Evolutionary conservation across 805 yeast species (phyloP).

Genomic region (Sungouiozyma ichnusensis): DNA sequence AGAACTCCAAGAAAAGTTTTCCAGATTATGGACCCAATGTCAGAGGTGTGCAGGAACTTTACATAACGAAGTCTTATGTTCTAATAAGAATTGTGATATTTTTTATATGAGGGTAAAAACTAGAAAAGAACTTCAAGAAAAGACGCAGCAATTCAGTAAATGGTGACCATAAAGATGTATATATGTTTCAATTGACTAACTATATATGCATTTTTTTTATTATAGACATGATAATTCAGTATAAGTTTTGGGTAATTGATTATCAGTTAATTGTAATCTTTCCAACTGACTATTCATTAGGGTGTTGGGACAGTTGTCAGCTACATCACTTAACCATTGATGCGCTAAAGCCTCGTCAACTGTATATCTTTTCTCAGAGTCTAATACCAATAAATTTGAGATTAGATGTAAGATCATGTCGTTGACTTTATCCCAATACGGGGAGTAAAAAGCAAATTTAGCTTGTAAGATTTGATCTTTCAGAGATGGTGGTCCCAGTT

Average conservation of each 20-base stretch:
- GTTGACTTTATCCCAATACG: slow-evolving; percentile 65
- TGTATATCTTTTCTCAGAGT: slow-evolving; percentile 61
- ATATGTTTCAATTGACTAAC: slow-evolving; percentile 1
- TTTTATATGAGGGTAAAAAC: slow-evolving; percentile 81
- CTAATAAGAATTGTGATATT: slow-evolving; percentile 93
- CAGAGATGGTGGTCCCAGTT: slow-evolving; percentile 69
- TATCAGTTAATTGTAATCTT: slow-evolving; percentile 24
- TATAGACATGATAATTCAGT: slow-evolving; percentile 27
- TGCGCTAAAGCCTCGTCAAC: slow-evolving; percentile 80
- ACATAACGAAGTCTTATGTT: slow-evolving; percentile 91
- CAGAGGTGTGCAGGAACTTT: slow-evolving; percentile 94
- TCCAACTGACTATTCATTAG: slow-evolving; percentile 12
- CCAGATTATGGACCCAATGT: slow-evolving; percentile 94
- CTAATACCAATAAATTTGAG: slow-evolving; percentile 48
- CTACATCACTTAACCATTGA: slow-evolving; percentile 56
- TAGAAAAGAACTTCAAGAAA: slow-evolving; percentile 33
- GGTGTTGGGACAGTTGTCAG: slow-evolving; percentile 3
- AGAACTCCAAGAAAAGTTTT: slow-evolving; percentile 68
- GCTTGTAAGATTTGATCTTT: slow-evolving; percentile 62
- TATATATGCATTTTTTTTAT: neutral
- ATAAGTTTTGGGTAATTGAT: slow-evolving; percentile 29
- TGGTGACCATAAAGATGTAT: slow-evolving; percentile 22
- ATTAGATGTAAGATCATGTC: slow-evolving; percentile 60
- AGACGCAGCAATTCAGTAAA: slow-evolving; percentile 31
- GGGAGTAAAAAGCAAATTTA: slow-evolving; percentile 63